A percentile compares a stretch with the other conserved stretches of the same genome.
These are phyloP conservation scores for Sclerotinia spermophila DNA, from an alignment of 2,329 filamentous ascomycete species.

Conservation along the genomic window DNA sequence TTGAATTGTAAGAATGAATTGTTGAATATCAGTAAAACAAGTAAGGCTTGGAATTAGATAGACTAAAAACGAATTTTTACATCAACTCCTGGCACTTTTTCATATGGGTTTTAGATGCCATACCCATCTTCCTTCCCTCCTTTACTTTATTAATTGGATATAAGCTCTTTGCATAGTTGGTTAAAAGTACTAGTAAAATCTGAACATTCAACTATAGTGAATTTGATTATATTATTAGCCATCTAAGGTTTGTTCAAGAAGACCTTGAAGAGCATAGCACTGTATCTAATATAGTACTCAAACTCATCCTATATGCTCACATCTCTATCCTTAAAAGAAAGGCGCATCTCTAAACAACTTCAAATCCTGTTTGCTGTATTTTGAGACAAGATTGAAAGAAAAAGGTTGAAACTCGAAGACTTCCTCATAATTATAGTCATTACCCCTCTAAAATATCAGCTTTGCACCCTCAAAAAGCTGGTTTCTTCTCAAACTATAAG, in stretches of 20 bases:
- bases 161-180: background rate
- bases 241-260: too few species aligned
- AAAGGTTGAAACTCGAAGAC: background rate
- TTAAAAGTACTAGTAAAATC: background rate
- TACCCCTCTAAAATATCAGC: background rate
- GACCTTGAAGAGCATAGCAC: background rate
- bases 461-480: background rate
- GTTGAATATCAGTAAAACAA: background rate
- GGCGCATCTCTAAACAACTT: background rate
- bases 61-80: too few species aligned
- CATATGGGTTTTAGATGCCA: background rate
- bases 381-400: background rate
- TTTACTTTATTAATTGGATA: accelerated
- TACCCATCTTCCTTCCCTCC: accelerated
- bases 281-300: background rate
- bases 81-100: background rate
- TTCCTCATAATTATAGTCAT: background rate
- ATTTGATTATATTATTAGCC: background rate
- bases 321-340: background rate
- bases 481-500: background rate
- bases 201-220: background rate
- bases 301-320: background rate
- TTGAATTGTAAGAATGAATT: background rate
- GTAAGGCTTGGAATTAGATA: background rate
- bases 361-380: background rate